phyloP scores from a whole-genome alignment of 495 filamentous ascomycete species.

The Penicillium macrosclerotiorum region DNA sequence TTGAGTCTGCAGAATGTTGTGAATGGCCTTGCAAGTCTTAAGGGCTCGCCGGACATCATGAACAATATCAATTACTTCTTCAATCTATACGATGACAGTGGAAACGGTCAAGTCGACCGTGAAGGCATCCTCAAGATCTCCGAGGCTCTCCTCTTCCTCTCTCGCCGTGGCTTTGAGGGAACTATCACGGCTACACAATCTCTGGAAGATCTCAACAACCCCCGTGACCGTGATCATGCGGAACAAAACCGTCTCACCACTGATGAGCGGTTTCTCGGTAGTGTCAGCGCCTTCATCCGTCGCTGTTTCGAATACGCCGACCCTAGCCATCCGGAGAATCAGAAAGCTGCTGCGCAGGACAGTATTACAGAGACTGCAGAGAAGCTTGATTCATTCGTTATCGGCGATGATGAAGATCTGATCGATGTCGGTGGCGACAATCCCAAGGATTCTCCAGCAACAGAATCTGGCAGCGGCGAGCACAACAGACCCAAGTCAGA shows the following conservation, averaged over 20 bases:
- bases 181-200: constrained; percentile 53
- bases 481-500: constrained; percentile 29
- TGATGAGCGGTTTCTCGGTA: constrained; percentile 82
- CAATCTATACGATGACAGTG: constrained; percentile 90
- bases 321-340: constrained; percentile 72
- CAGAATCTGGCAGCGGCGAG: constrained; percentile 11
- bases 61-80: constrained; percentile 96
- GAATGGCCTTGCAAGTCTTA: constrained; percentile 81
- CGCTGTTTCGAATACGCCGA: constrained; percentile 98
- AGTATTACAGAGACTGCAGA: constrained; percentile 34
- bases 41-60: constrained; percentile 94
- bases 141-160: constrained; percentile 90
- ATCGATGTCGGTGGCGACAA: constrained; percentile 52
- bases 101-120: constrained; percentile 89
- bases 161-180: constrained; percentile 78
- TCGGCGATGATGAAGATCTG: constrained; percentile 81
- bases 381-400: constrained; percentile 63
- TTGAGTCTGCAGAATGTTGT: constrained; percentile 89
- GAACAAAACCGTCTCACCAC: constrained; percentile 42
- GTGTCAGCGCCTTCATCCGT: constrained; percentile 91
- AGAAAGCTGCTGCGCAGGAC: constrained; percentile 29
- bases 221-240: constrained; percentile 21
- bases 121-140: constrained; percentile 95
- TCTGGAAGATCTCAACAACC: constrained; percentile 32
- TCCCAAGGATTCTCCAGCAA: constrained; percentile 19